Conservation (phyloP, 192 early-diverging fungal species). For the Umbelopsis vinacea region DNA sequence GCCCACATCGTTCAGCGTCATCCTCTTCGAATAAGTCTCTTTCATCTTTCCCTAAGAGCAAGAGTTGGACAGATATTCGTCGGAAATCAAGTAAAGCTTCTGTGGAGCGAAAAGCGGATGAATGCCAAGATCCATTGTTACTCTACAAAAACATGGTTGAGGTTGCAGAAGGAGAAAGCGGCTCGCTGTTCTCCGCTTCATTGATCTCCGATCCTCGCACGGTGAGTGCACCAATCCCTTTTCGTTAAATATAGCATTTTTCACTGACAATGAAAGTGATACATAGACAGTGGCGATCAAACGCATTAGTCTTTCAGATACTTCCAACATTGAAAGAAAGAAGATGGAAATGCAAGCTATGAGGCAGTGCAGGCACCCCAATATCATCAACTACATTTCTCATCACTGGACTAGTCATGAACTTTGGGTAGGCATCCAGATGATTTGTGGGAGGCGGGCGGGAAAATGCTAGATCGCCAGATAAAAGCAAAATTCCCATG, state of each 20-base stretch:
- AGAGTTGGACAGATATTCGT: constrained; percentile 5
- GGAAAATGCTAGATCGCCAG: no score
- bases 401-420: constrained; percentile 76
- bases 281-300: constrained; percentile 75
- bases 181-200: constrained; percentile 80
- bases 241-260: constrained; percentile 45
- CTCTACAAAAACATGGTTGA: constrained; percentile 80
- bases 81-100: neutral
- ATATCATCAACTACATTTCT: constrained; percentile 92
- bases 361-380: constrained; percentile 80
- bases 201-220: constrained; percentile 41
- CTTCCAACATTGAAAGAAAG: constrained; percentile 84
- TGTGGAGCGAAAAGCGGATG: neutral
- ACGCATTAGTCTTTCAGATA: constrained; percentile 79
- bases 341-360: constrained; percentile 84
- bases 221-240: constrained; percentile 21
- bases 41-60: constrained; percentile 5
- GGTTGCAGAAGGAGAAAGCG: constrained; percentile 90
- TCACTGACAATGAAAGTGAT: neutral
- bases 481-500: no score
- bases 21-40: neutral
- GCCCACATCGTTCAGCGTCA: neutral
- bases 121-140: constrained; percentile 9
- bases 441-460: no score
- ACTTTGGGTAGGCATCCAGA: constrained; percentile 64